Evolutionary conservation across 441 rosid species (phyloP).

Genomic region (Sinapis alba): DNA sequence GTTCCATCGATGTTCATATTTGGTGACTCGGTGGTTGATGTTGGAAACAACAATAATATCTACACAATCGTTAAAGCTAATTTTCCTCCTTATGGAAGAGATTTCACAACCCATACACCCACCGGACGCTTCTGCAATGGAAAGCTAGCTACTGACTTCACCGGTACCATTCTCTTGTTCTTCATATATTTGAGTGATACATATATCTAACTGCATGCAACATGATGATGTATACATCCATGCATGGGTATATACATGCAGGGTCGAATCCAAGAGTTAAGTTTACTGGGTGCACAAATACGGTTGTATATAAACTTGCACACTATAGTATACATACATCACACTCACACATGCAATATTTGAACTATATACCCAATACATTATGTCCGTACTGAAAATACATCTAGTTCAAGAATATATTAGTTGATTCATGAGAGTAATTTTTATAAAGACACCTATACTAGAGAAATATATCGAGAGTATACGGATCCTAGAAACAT

Average conservation of each 20-base stretch:
- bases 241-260: background rate
- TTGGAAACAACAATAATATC: conserved; percentile 63
- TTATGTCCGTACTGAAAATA: background rate
- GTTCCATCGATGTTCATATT: conserved; percentile 76
- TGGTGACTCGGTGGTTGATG: conserved; percentile 73
- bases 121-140: conserved; percentile 76
- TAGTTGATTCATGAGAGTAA: background rate
- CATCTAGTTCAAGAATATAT: background rate
- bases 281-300: too few species aligned
- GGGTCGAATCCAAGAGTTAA: too few species aligned
- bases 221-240: background rate
- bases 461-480: background rate
- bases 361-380: background rate
- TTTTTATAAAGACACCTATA: background rate
- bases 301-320: too few species aligned
- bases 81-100: conserved; percentile 77
- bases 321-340: too few species aligned
- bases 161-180: conserved; percentile 40
- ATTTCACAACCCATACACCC: conserved; percentile 51
- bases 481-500: background rate
- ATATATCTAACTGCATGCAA: background rate
- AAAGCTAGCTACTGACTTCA: conserved; percentile 61
- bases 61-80: conserved; percentile 62
- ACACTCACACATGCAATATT: background rate
- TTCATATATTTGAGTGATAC: background rate